Percentiles rank a stretch among this genome's conserved stretches.
phyloP scores from a whole-genome alignment of 2,329 filamentous ascomycete species.

The Diplodia intermedia region DNA sequence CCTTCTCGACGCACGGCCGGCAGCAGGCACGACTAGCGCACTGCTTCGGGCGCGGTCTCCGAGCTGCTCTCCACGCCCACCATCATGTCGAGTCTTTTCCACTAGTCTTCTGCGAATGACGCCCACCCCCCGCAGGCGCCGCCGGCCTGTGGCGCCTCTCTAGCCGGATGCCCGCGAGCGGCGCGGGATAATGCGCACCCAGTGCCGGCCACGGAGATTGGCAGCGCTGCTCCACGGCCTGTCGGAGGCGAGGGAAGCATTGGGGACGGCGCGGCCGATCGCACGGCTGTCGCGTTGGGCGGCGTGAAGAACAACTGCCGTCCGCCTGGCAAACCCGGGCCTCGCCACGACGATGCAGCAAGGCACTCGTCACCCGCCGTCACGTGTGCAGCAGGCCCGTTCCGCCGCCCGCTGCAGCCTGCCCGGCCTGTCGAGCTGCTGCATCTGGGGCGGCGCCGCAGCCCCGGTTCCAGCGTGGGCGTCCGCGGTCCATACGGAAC shows the following conservation, averaged over 20 bases:
- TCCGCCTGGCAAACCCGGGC: background rate
- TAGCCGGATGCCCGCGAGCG: slow-evolving; percentile 11
- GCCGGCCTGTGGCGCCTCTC: slow-evolving; percentile 22
- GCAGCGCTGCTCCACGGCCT: slow-evolving; percentile 8
- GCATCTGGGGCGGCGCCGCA: slow-evolving; percentile 13
- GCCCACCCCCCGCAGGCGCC: slow-evolving; percentile 24
- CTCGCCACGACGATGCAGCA: background rate
- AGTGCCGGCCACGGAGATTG: slow-evolving; percentile 19
- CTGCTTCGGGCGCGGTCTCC: slow-evolving; percentile 12
- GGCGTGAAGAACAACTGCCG: slow-evolving; percentile 8
- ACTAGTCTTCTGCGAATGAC: slow-evolving; percentile 21
- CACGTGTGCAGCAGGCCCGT: slow-evolving; percentile 17
- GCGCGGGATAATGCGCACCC: slow-evolving; percentile 12
- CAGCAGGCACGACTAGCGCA: slow-evolving; percentile 23
- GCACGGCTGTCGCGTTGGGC: slow-evolving; percentile 5
- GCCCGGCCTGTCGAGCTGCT: slow-evolving; percentile 1
- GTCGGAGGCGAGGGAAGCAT: slow-evolving; percentile 1
- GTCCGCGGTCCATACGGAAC: slow-evolving; percentile 2
- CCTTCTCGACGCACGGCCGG: slow-evolving; percentile 1
- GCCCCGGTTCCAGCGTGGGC: slow-evolving; percentile 9
- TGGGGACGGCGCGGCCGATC: slow-evolving; percentile 1
- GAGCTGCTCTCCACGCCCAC: slow-evolving; percentile 6
- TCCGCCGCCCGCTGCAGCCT: slow-evolving; percentile 10
- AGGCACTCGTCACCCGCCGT: background rate
- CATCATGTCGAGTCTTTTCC: slow-evolving; percentile 18